A percentile compares a stretch with the other conserved stretches of the same genome.
These are phyloP conservation scores for Parmelia sp. DNA, from an alignment of 495 filamentous ascomycete genomes.

Conservation along the genomic window DNA sequence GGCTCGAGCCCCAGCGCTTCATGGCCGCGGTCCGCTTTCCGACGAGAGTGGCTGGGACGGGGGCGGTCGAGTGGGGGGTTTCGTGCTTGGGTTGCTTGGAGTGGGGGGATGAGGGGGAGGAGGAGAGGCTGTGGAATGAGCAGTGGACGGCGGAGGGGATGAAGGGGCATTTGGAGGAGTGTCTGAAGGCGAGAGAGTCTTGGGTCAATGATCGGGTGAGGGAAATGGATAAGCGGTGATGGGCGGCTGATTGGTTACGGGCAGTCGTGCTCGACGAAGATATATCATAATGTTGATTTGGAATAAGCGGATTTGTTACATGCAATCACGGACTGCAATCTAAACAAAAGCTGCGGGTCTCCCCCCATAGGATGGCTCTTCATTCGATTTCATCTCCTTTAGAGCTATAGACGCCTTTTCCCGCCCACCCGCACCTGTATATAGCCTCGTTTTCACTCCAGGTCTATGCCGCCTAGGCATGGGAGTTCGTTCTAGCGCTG, in stretches of 20 bases:
- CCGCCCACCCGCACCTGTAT: too few relatives aligned
- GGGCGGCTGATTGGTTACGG: neutral
- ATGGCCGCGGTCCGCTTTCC: neutral
- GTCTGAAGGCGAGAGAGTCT: neutral
- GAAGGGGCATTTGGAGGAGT: neutral
- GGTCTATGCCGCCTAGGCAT: too few relatives aligned
- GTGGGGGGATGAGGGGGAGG: neutral
- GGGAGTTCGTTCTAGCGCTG: too few relatives aligned
- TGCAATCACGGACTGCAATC: too few relatives aligned
- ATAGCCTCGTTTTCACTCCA: too few relatives aligned
- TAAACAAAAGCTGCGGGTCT: too few relatives aligned
- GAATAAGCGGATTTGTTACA: too few relatives aligned
- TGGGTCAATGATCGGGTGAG: neutral
- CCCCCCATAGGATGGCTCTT: too few relatives aligned
- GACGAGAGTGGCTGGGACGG: neutral
- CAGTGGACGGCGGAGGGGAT: neutral
- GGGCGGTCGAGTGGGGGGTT: neutral
- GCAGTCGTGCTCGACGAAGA: too few relatives aligned
- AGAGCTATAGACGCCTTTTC: too few relatives aligned
- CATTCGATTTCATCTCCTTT: too few relatives aligned
- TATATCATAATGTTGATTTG: too few relatives aligned
- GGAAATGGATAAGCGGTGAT: neutral
- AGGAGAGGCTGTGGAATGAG: neutral
- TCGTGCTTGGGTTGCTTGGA: neutral
- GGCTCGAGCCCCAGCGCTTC: neutral